Evolutionary conservation across 1,284 basidiomycete species (phyloP).

Genomic region (Omphalotus olearius): DNA sequence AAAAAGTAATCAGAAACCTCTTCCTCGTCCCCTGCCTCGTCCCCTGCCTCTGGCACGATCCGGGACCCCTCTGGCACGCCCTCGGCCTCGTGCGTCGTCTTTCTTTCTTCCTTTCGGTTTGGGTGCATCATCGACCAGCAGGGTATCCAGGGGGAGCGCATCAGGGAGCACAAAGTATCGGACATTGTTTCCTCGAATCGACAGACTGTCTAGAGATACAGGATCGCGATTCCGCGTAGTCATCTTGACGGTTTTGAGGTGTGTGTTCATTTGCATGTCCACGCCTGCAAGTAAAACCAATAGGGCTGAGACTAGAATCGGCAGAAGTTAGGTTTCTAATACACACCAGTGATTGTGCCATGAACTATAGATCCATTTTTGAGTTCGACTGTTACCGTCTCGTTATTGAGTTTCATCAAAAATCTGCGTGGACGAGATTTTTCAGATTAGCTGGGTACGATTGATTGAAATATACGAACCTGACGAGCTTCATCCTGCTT

Average conservation of each 20-base stretch:
- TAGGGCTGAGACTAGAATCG: constrained; percentile 1
- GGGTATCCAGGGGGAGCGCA: constrained; percentile 92
- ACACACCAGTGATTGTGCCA: constrained; percentile 93
- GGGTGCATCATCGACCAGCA: constrained; percentile 96
- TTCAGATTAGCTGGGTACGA: too few relatives aligned
- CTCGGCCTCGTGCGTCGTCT: constrained; percentile 65
- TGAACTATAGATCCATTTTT: constrained; percentile 97
- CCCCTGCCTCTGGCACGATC: constrained; percentile 43
- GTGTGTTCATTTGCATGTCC: constrained; percentile 97
- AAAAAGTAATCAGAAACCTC: constrained; percentile 28
- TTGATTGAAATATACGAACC: too few relatives aligned
- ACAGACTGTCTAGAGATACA: constrained; percentile 78
- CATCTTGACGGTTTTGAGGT: constrained; percentile 96
- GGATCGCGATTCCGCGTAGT: constrained; percentile 86
- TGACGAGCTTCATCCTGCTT: too few relatives aligned
- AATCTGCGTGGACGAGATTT: constrained; percentile 51
- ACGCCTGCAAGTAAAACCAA: constrained; percentile 54
- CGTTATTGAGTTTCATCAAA: constrained; percentile 99
- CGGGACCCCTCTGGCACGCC: constrained; percentile 35
- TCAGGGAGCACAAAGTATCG: constrained; percentile 96
- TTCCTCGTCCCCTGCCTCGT: constrained; percentile 35
- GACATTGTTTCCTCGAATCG: constrained; percentile 91
- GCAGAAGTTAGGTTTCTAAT: constrained; percentile 4
- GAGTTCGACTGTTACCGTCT: constrained; percentile 97
- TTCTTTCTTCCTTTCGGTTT: constrained; percentile 91